These are phyloP conservation scores for Talaromyces sp. DNA, from an alignment of 2,329 filamentous ascomycete species.

Conservation along the genomic window DNA sequence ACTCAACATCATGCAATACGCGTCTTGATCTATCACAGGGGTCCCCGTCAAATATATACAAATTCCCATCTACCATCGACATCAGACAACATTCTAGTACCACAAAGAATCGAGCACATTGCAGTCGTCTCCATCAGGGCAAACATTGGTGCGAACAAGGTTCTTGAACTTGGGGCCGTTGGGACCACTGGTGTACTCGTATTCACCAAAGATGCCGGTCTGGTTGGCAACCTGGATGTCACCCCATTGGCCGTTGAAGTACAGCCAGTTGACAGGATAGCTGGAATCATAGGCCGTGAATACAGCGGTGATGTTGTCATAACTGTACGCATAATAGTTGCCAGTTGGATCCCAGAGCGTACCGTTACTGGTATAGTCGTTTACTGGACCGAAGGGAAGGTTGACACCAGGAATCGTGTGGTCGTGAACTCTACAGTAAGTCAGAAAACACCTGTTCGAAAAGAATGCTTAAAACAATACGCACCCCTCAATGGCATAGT, in stretches of 20 bases:
- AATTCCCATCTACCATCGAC: not conserved
- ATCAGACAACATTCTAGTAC: not conserved
- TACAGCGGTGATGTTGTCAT: constrained; percentile 36
- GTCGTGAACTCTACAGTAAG: constrained; percentile 50
- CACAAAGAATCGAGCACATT: constrained; percentile 14
- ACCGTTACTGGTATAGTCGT: constrained; percentile 57
- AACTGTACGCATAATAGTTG: constrained; percentile 58
- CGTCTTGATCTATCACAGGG: not conserved
- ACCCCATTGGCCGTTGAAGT: constrained; percentile 62
- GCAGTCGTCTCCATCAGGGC: constrained; percentile 38
- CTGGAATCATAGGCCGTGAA: constrained; percentile 51
- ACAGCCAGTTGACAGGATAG: constrained; percentile 55
- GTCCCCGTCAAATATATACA: not conserved
- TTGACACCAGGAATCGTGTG: constrained; percentile 63
- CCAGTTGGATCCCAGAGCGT: constrained; percentile 60
- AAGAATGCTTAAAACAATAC: not conserved
- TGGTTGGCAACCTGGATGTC: constrained; percentile 57
- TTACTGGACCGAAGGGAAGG: constrained; percentile 53
- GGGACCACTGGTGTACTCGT: constrained; percentile 59
- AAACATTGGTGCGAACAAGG: constrained; percentile 56
- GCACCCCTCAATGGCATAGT: constrained; percentile 58
- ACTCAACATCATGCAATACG: not conserved
- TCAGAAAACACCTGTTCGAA: not conserved
- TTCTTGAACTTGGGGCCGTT: constrained; percentile 62
- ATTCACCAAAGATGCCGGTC: constrained; percentile 51